A percentile compares a stretch with the other conserved stretches of the same genome.
These are phyloP conservation scores for Solanum dulcamara DNA, from an alignment of 257 asterid species.

Conservation along the genomic window DNA sequence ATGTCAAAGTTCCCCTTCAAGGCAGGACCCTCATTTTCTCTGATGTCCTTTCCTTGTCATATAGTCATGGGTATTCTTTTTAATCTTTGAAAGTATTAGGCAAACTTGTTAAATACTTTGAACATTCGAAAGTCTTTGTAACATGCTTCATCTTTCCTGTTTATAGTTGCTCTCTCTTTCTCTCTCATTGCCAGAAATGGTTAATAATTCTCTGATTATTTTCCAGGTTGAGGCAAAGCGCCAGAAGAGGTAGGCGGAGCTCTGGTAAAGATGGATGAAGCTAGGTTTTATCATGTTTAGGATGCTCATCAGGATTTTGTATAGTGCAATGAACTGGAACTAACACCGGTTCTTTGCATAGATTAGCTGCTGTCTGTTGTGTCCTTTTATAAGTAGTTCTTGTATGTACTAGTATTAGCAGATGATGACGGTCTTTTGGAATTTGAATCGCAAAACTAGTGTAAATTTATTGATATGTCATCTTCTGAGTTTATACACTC, in stretches of 20 bases:
- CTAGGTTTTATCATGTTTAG: background rate
- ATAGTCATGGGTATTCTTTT: background rate
- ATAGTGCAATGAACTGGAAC: conserved; percentile 12
- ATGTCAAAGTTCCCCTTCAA: background rate
- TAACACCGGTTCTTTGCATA: conserved; percentile 5
- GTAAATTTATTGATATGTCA: background rate
- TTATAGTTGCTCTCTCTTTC: background rate
- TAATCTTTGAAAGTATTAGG: background rate
- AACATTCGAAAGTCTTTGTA: background rate
- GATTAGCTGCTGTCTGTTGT: background rate
- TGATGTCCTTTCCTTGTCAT: background rate
- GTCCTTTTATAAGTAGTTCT: background rate
- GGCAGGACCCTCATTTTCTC: background rate
- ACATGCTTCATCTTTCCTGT: background rate
- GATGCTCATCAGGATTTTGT: conserved; percentile 7
- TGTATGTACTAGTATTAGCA: background rate
- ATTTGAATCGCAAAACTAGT: background rate
- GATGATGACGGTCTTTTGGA: background rate
- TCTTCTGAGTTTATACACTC: background rate
- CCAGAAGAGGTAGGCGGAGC: conserved; percentile 27
- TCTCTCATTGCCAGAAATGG: background rate
- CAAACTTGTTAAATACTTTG: background rate
- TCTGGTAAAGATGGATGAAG: background rate
- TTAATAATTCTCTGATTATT: background rate
- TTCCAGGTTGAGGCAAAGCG: conserved; percentile 39